phyloP scores from a whole-genome alignment of 2,329 filamentous ascomycete species.

The Coniochaeta ligniaria region DNA sequence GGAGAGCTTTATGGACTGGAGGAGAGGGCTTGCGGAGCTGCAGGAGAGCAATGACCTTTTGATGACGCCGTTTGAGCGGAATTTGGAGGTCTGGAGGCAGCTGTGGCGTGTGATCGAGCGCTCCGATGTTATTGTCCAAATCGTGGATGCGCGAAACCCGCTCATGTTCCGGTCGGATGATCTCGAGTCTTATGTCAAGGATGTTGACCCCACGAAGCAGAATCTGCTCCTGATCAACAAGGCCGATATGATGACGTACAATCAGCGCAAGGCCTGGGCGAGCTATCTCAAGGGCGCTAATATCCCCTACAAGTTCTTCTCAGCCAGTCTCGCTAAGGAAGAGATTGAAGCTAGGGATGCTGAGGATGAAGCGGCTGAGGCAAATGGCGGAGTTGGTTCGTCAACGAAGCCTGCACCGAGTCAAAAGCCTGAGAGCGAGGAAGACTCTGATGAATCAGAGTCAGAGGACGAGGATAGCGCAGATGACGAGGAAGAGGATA shows the following conservation, averaged over 20 bases:
- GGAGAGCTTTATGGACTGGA: slow-evolving; percentile 78
- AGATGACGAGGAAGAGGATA: slow-evolving; percentile 34
- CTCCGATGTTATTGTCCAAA: slow-evolving; percentile 92
- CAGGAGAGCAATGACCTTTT: slow-evolving; percentile 91
- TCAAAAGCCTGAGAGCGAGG: slow-evolving; percentile 9
- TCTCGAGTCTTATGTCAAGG: slow-evolving; percentile 88
- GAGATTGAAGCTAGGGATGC: slow-evolving; percentile 56
- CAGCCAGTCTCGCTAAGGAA: slow-evolving; percentile 85
- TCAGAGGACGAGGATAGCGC: slow-evolving; percentile 18
- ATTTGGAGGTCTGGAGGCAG: slow-evolving; percentile 96
- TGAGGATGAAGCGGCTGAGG: slow-evolving; percentile 16
- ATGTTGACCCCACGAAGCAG: slow-evolving; percentile 79
- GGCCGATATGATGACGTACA: slow-evolving; percentile 94
- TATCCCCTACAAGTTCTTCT: slow-evolving; percentile 95
- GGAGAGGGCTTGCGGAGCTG: slow-evolving; percentile 81
- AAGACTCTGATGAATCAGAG: slow-evolving; percentile 24
- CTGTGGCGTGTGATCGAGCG: slow-evolving; percentile 97
- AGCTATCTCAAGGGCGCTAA: slow-evolving; percentile 72
- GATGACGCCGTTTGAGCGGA: slow-evolving; percentile 97
- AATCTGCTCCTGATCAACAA: slow-evolving; percentile 96
- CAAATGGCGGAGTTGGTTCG: background rate
- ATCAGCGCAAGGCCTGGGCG: slow-evolving; percentile 79
- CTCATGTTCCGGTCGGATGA: slow-evolving; percentile 92
- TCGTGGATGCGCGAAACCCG: slow-evolving; percentile 94
- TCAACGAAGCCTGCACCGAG: background rate